Percentiles rank a stretch among this genome's conserved stretches.
Evolutionary conservation across 2,329 filamentous ascomycete genomes (phyloP).

Genomic region (Fusarium subglutinans): DNA sequence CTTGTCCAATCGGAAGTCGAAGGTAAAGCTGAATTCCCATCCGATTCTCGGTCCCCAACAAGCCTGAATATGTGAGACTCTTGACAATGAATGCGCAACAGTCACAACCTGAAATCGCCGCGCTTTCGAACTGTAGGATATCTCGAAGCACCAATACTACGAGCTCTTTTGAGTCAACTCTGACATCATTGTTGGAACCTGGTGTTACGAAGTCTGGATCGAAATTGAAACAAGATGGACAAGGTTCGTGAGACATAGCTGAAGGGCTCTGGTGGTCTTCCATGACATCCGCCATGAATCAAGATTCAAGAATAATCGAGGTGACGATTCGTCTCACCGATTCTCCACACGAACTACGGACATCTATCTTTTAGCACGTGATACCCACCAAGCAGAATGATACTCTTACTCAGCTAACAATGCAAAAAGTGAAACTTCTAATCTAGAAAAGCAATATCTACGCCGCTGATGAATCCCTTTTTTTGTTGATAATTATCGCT

Average conservation of each 20-base stretch:
- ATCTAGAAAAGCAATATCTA: conserved; percentile 5
- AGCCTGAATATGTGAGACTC: conserved; percentile 3
- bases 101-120: conserved; percentile 5
- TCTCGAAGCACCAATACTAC: neutral
- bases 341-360: neutral
- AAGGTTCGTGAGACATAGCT: neutral
- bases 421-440: neutral
- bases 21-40: neutral
- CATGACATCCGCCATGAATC: neutral
- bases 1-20: conserved; percentile 11
- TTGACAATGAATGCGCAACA: conserved; percentile 13
- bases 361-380: conserved; percentile 9
- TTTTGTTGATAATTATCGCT: conserved; percentile 15
- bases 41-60: neutral
- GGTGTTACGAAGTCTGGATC: neutral
- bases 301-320: neutral
- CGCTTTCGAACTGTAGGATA: neutral
- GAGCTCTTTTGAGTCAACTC: neutral
- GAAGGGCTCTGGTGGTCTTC: neutral
- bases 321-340: neutral
- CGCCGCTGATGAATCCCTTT: conserved; percentile 1
- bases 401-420: neutral
- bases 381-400: conserved; percentile 6
- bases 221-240: conserved; percentile 19
- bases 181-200: neutral